phyloP scores from a whole-genome alignment of 805 yeast species.

The Naumovozyma dairenensis region DNA sequence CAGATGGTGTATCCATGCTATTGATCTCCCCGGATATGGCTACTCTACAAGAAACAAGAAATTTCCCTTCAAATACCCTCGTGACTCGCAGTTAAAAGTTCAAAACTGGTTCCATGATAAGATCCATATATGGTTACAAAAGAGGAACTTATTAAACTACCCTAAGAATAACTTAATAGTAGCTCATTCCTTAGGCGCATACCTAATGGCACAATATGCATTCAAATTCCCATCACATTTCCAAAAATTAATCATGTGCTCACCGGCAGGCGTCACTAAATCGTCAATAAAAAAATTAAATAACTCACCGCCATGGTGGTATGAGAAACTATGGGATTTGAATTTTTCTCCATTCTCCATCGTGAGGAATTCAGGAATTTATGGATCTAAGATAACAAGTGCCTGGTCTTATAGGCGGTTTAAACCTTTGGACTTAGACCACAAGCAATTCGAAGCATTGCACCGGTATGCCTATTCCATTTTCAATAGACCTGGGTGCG shows the following conservation, averaged over 20 bases:
- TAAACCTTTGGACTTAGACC: slow-evolving; percentile 38
- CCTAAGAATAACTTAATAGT: slow-evolving; percentile 41
- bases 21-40: slow-evolving; percentile 88
- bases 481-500: slow-evolving; percentile 81
- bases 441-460: slow-evolving; percentile 32
- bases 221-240: slow-evolving; percentile 51
- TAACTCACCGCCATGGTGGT: slow-evolving; percentile 59
- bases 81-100: slow-evolving; percentile 17
- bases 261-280: slow-evolving; percentile 72
- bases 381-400: slow-evolving; percentile 77
- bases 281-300: slow-evolving; percentile 27
- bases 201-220: slow-evolving; percentile 61
- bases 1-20: slow-evolving; percentile 70
- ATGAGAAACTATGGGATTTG: slow-evolving; percentile 71
- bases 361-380: slow-evolving; percentile 66
- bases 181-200: slow-evolving; percentile 95
- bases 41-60: slow-evolving; percentile 65
- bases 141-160: slow-evolving; percentile 13
- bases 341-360: slow-evolving; percentile 79
- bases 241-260: slow-evolving; percentile 60
- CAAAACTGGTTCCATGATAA: slow-evolving; percentile 42
- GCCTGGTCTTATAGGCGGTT: slow-evolving; percentile 87
- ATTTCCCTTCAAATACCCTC: slow-evolving; percentile 36
- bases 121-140: slow-evolving; percentile 34
- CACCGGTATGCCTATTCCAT: slow-evolving; percentile 78